These are phyloP conservation scores for Leishmania tropica DNA, from an alignment of 208 protist genomes.

Conservation along the genomic window DNA sequence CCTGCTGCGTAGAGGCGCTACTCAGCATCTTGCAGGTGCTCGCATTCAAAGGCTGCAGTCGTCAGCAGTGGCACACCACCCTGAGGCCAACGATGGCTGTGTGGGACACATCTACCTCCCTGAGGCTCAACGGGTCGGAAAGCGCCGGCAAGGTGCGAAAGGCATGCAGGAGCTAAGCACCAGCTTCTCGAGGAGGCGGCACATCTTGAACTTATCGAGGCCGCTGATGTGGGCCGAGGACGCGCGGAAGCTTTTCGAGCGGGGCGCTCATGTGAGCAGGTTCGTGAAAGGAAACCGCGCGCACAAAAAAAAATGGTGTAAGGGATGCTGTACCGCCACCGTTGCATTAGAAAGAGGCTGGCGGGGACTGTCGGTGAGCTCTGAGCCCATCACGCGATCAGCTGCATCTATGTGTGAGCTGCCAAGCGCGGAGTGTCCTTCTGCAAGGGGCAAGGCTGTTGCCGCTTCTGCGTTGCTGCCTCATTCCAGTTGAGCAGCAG, in stretches of 20 bases:
- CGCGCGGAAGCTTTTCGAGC: background rate
- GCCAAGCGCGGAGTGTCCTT: background rate
- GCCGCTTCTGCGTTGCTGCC: background rate
- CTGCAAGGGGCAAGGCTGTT: background rate
- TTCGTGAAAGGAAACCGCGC: background rate
- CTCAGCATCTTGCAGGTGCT: background rate
- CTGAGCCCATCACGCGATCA: background rate
- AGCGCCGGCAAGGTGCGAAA: background rate
- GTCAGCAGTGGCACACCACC: background rate
- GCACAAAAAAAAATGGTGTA: background rate
- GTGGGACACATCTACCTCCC: background rate
- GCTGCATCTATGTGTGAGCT: background rate
- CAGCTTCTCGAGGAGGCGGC: background rate
- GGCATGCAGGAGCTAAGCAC: background rate
- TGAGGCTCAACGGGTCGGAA: background rate
- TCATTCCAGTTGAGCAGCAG: background rate
- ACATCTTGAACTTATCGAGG: background rate
- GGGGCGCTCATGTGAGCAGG: background rate
- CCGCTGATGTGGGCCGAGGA: background rate
- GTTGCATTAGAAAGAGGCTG: background rate
- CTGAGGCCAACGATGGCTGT: background rate
- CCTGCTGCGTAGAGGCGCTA: background rate
- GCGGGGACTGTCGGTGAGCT: background rate
- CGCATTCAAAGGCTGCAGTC: background rate
- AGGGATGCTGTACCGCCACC: background rate